phyloP scores from a whole-genome alignment of 148 eudicot species.

The Fallopia convolvulus region DNA sequence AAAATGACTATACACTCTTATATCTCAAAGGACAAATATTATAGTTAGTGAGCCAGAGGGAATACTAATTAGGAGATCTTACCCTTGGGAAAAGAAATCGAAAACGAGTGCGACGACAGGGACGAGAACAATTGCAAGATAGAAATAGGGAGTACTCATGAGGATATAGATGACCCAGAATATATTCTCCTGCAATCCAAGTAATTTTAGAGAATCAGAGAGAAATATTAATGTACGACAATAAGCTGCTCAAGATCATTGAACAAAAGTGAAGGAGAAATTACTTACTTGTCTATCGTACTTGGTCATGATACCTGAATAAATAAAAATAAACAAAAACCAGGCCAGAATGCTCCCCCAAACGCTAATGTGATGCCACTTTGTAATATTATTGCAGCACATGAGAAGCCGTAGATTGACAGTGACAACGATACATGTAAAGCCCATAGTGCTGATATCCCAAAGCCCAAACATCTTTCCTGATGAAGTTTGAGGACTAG shows the following conservation, averaged over 20 bases:
- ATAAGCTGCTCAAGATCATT: not conserved
- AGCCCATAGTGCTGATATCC: conserved; percentile 95
- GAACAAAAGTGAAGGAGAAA: not conserved
- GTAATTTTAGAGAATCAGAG: not conserved
- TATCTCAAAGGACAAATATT: no score
- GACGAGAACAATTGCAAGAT: conserved; percentile 60
- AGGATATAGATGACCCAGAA: conserved; percentile 57
- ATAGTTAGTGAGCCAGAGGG: not conserved
- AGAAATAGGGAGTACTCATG: conserved; percentile 85
- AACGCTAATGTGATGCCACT: conserved; percentile 86
- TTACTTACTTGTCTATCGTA: conserved; percentile 40
- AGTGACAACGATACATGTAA: conserved; percentile 73
- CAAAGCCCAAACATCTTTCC: conserved; percentile 93
- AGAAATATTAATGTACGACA: not conserved
- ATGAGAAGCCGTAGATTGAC: conserved; percentile 85
- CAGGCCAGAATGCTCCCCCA: conserved; percentile 89
- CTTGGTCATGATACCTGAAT: conserved; percentile 53
- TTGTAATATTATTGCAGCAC: conserved; percentile 83
- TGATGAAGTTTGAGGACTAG: conserved; percentile 50
- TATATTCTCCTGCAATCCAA: conserved; percentile 57
- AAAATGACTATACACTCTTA: no score
- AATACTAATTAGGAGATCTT: conserved; percentile 15
- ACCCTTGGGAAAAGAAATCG: conserved; percentile 87
- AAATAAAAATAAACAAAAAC: conserved; percentile 66
- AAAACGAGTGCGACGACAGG: conserved; percentile 71